Base-by-base conservation (phyloP, 371 early-diverging fungal species). In the Mucor lusitanicus region DNA sequence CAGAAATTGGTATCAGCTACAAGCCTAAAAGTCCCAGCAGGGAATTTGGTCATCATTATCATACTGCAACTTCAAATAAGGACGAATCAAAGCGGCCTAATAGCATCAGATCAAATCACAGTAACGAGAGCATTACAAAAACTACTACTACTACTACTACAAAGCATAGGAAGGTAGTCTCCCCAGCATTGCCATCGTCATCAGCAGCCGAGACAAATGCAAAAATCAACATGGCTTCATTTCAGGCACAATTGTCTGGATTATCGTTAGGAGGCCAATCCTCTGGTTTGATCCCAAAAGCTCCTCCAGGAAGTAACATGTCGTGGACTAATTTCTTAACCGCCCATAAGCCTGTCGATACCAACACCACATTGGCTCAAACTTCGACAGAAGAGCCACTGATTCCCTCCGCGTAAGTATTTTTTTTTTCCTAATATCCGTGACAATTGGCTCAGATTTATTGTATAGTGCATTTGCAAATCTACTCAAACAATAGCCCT, bases 61-160 rank as follows among this genome's bases (percentile, higher is more conserved):
- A 68, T 68, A 40, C 35, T 73, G 8, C 63, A 39, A 6, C 53
- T 59, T 17, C 68, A 70, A 44, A 19, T 58, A 15, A 65, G 77
- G 63, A 67, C 65, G 70, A 76, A 67, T 53, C 69, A 69, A 56
- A 75, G 71, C 19, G 67, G 72, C 65, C 72, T 73, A 61, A 71
- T 13, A 37, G 19, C 6, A 39, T 35, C 9, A 40, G 17, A 40
- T 59, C 17, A 5, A 13, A 40, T n/a, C 7, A 50, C 7, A 59
- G 21, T 21, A 58, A 42, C 59, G 28, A 59, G 7, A 37, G 25
- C 25, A 19, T 25, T 3, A 15, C 59, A 44, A 60, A 13, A n/a
- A 4, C 17, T 44, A 17, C 37, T 27, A 37, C 6, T 3, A 15
- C 42, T 13, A 59, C 37, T 30, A n/a, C n/a, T n/a, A n/a, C n/a